A percentile compares a stretch with the other conserved stretches of the same genome.
Conservation (phyloP, 225 moss, liverwort and hornwort species). For the Straminergon stramineum region DNA sequence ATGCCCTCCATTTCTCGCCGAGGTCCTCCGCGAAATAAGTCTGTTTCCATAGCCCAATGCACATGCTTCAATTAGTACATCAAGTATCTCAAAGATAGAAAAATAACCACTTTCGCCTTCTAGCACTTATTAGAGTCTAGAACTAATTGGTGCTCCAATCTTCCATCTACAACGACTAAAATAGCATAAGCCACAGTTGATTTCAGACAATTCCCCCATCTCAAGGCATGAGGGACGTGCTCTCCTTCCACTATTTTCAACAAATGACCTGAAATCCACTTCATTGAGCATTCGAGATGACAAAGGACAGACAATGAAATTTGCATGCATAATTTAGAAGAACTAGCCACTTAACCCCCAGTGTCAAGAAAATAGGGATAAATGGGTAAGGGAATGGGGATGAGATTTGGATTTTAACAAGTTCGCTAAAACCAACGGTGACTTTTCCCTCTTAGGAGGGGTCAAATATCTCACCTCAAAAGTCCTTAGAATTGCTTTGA, state of each 20-base stretch:
- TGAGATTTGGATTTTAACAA: background rate
- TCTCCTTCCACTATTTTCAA: background rate
- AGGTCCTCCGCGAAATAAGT: background rate
- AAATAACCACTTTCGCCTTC: background rate
- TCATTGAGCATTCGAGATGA: background rate
- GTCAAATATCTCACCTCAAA: constrained; percentile 13
- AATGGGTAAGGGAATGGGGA: background rate
- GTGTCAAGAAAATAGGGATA: background rate
- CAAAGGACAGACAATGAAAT: background rate
- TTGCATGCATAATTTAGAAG: background rate
- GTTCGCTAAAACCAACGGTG: background rate
- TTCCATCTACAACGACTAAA: background rate
- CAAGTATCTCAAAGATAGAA: background rate
- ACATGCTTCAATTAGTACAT: background rate
- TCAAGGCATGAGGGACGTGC: background rate
- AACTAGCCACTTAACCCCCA: background rate
- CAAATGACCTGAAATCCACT: background rate
- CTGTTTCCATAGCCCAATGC: constrained; percentile 9
- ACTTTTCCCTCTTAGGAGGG: background rate
- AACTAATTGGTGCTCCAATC: background rate
- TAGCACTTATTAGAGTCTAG: background rate
- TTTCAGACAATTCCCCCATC: background rate
- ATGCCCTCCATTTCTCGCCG: constrained; percentile 13
- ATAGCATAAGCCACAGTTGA: background rate
- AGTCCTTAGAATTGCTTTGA: constrained; percentile 9